These are phyloP conservation scores for Chrysopogon serrulatus DNA, from an alignment of 176 grass and related monocot genomes.

Conservation along the genomic window DNA sequence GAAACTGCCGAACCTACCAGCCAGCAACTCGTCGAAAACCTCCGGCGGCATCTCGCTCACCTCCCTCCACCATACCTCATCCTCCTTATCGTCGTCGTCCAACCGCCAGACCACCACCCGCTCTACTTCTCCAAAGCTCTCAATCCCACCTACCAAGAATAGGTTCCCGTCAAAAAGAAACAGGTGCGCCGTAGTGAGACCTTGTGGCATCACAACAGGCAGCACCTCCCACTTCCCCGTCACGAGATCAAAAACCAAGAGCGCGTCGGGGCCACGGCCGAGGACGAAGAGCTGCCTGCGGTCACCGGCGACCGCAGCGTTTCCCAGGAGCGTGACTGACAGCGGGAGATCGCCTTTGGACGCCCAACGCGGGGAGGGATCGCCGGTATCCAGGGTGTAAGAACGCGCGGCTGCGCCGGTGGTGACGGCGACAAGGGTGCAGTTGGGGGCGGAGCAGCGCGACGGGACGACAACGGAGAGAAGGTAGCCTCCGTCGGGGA, in stretches of 20 bases:
- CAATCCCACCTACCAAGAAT: slow-evolving; percentile 43
- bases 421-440: slow-evolving; percentile 37
- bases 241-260: slow-evolving; percentile 33
- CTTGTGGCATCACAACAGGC: slow-evolving; percentile 26
- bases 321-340: slow-evolving; percentile 21
- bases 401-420: background rate
- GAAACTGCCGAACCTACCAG: slow-evolving; percentile 14
- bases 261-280: slow-evolving; percentile 24
- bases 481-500: slow-evolving; percentile 19
- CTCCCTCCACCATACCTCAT: slow-evolving; percentile 4
- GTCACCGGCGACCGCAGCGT: slow-evolving; percentile 7
- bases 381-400: slow-evolving; percentile 25
- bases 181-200: slow-evolving; percentile 23
- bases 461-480: slow-evolving; percentile 20
- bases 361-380: slow-evolving; percentile 27
- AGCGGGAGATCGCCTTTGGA: slow-evolving; percentile 21
- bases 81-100: background rate
- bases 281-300: slow-evolving; percentile 35
- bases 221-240: slow-evolving; percentile 14
- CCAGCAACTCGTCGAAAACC: slow-evolving; percentile 32
- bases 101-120: slow-evolving; percentile 34
- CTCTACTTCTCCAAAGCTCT: slow-evolving; percentile 12
- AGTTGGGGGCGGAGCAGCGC: slow-evolving; percentile 1
- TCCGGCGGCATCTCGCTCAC: slow-evolving; percentile 23
- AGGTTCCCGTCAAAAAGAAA: slow-evolving; percentile 31